Evolutionary conservation across 2,329 filamentous ascomycete genomes (phyloP).

Genomic region (Cytospora paraplurivora): DNA sequence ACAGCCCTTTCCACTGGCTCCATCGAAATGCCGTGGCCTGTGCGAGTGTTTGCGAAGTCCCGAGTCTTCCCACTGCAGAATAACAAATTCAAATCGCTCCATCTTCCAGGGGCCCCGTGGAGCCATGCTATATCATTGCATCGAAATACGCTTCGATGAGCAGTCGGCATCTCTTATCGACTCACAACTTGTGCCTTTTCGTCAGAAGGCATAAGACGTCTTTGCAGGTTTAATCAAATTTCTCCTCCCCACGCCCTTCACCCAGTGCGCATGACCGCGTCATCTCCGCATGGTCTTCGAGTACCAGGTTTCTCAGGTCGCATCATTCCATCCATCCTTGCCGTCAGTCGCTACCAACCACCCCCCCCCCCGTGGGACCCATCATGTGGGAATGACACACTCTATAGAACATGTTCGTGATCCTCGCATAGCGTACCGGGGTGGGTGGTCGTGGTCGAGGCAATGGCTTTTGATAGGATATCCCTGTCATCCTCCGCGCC

Average conservation of each 20-base stretch:
- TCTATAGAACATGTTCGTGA: neutral
- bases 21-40: neutral
- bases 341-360: neutral
- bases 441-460: neutral
- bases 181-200: neutral
- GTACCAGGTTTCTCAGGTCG: neutral
- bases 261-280: neutral
- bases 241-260: neutral
- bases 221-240: neutral
- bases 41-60: neutral
- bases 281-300: neutral
- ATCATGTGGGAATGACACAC: neutral
- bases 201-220: neutral
- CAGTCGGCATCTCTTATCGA: neutral
- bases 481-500: neutral
- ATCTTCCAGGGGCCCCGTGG: neutral
- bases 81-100: neutral
- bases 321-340: neutral
- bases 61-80: neutral
- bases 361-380: neutral
- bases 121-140: neutral
- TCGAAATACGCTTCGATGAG: neutral
- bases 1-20: neutral
- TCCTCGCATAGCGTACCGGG: neutral
- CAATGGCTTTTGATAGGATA: neutral